These are phyloP conservation scores for Fusarium stilboides DNA, from an alignment of 2,329 filamentous ascomycete genomes.

Conservation along the genomic window DNA sequence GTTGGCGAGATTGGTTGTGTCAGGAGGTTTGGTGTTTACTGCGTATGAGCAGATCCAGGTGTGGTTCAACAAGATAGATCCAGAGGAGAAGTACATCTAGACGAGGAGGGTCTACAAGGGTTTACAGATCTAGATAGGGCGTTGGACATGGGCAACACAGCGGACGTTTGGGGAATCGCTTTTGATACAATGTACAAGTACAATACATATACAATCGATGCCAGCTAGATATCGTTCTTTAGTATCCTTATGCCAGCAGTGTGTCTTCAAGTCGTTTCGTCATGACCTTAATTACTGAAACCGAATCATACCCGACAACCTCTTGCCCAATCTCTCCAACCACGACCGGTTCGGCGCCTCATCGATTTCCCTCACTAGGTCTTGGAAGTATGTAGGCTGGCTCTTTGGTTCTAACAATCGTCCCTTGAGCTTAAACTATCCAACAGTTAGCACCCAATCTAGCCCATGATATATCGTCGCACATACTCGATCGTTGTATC, in stretches of 20 bases:
- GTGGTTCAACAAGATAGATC: conserved; percentile 83
- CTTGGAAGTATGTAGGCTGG: conserved; percentile 75
- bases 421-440: conserved; percentile 61
- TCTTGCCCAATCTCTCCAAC: conserved; percentile 67
- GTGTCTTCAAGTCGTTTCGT: conserved; percentile 26
- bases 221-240: conserved; percentile 35
- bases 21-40: conserved; percentile 97
- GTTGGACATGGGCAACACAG: conserved; percentile 33
- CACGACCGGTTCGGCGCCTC: conserved; percentile 72
- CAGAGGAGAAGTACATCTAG: conserved; percentile 85
- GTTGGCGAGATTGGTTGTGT: conserved; percentile 86
- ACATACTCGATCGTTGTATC: conserved; percentile 70
- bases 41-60: conserved; percentile 96
- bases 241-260: conserved; percentile 32
- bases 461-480: not conserved
- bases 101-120: not conserved
- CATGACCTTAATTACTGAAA: conserved; percentile 60
- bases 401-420: conserved; percentile 70
- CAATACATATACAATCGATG: conserved; percentile 44
- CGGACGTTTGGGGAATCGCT: conserved; percentile 31
- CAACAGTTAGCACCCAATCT: conserved; percentile 19
- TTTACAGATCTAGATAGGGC: conserved; percentile 12
- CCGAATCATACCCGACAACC: conserved; percentile 72
- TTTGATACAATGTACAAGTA: conserved; percentile 50
- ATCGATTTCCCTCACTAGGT: conserved; percentile 74